Percentiles rank a stretch among this genome's conserved stretches.
These are phyloP conservation scores for Thraustochytrium sp. DNA, from an alignment of 352 stramenopile species.

Conservation along the genomic window DNA sequence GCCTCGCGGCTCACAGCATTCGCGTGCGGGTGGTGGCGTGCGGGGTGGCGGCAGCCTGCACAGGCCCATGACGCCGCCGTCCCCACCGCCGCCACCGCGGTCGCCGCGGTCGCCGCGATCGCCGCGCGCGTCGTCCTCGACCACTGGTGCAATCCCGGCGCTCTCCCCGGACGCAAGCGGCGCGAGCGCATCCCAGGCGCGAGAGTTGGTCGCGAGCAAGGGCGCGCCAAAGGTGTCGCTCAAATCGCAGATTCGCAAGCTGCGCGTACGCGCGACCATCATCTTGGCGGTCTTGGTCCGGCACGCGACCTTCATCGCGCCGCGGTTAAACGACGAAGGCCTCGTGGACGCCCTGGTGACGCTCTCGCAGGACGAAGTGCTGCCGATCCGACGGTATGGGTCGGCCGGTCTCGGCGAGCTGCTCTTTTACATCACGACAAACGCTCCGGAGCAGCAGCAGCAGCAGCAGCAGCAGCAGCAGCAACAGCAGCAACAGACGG, in stretches of 20 bases:
- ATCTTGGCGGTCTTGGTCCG: slow-evolving; percentile 12
- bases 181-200: not conserved
- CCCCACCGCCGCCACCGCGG: too few species aligned
- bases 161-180: not conserved
- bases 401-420: slow-evolving; percentile 23
- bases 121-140: too few species aligned
- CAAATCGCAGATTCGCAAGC: slow-evolving; percentile 19
- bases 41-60: not conserved
- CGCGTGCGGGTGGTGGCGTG: not conserved
- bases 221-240: not conserved
- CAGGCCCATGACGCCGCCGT: not conserved
- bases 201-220: not conserved
- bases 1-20: not conserved
- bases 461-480: not conserved
- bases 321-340: slow-evolving; percentile 19
- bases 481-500: not conserved
- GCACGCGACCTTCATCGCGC: slow-evolving; percentile 25
- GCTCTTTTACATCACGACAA: slow-evolving; percentile 30
- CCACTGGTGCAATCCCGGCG: not conserved
- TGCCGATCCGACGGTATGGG: slow-evolving; percentile 28
- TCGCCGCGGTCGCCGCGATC: too few species aligned
- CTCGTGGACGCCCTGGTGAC: not conserved
- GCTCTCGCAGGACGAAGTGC: slow-evolving; percentile 16
- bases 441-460: not conserved
- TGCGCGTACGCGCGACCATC: slow-evolving; percentile 22